Percentiles rank a stretch among this genome's conserved stretches.
phyloP scores from a whole-genome alignment of 2,329 filamentous ascomycete genomes.

The Diaporthe citriasiana region DNA sequence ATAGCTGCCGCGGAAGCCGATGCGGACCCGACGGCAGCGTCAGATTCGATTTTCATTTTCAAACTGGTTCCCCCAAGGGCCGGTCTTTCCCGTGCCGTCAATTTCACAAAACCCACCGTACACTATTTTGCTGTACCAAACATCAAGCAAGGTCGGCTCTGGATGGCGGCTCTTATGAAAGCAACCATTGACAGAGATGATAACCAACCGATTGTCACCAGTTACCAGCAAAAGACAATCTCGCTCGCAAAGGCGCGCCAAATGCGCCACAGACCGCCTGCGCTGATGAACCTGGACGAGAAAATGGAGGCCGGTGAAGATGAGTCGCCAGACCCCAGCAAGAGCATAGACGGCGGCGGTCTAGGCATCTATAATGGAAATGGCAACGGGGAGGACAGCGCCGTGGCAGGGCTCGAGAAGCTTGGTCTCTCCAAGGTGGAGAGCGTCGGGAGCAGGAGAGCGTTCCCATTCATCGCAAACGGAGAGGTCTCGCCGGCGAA shows the following conservation, averaged over 20 bases:
- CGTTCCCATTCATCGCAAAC: conserved; percentile 44
- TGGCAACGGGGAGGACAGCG: conserved; percentile 58
- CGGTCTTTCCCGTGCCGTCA: conserved; percentile 90
- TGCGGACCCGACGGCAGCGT: conserved; percentile 56
- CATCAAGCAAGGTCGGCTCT: conserved; percentile 86
- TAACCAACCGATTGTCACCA: conserved; percentile 83
- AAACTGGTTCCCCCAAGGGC: conserved; percentile 93
- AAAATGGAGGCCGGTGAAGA: conserved; percentile 50
- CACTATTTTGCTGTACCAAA: conserved; percentile 98
- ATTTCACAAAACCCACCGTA: conserved; percentile 96
- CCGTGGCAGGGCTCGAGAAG: conserved; percentile 59
- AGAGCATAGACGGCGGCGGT: conserved; percentile 55
- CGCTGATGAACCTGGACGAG: conserved; percentile 80
- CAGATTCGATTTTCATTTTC: conserved; percentile 92
- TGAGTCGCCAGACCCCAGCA: conserved; percentile 41
- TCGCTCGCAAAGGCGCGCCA: conserved; percentile 88
- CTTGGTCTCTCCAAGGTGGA: conserved; percentile 52
- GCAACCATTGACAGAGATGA: conserved; percentile 96
- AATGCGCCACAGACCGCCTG: conserved; percentile 91
- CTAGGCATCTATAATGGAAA: conserved; percentile 51
- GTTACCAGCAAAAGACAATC: conserved; percentile 97
- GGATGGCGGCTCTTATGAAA: conserved; percentile 99
- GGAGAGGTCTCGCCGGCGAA: conserved; percentile 44
- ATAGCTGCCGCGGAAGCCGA: conserved; percentile 62
- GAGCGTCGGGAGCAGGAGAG: conserved; percentile 47